These are phyloP conservation scores for Aspergillus sp. DNA, from an alignment of 2,329 filamentous ascomycete species.

Conservation along the genomic window DNA sequence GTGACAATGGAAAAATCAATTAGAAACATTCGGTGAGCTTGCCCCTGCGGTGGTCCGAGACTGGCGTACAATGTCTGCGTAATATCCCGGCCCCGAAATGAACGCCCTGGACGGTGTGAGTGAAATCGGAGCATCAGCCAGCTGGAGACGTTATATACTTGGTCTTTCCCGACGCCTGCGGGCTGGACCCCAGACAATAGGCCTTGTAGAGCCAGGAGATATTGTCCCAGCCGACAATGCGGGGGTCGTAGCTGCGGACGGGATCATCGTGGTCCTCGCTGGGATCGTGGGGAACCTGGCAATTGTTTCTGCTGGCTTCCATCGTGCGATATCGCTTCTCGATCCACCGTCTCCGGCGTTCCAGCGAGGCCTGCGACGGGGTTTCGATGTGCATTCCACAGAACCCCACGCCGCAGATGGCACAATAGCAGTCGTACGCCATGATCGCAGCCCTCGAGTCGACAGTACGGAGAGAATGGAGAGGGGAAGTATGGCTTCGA, in stretches of 20 bases:
- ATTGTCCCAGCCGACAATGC: conserved; percentile 14
- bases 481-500: background rate
- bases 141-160: conserved; percentile 10
- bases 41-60: too few relatives aligned
- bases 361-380: conserved; percentile 15
- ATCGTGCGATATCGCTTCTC: conserved; percentile 16
- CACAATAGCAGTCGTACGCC: conserved; percentile 25
- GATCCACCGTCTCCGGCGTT: conserved; percentile 18
- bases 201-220: conserved; percentile 20
- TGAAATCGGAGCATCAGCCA: background rate
- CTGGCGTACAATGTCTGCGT: conserved; percentile 18
- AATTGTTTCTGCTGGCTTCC: conserved; percentile 7
- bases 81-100: conserved; percentile 20
- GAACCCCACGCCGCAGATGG: conserved; percentile 21
- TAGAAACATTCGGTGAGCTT: background rate
- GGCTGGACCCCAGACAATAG: conserved; percentile 16
- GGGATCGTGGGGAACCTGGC: conserved; percentile 5
- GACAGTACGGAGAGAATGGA: background rate
- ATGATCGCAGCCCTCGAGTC: conserved; percentile 3
- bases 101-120: conserved; percentile 13
- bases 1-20: background rate
- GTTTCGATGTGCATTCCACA: conserved; percentile 20
- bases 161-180: conserved; percentile 5
- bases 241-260: conserved; percentile 21
- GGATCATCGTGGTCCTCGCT: conserved; percentile 12